These are phyloP conservation scores for Aspergillus sclerotioniger DNA, from an alignment of 495 filamentous ascomycete species.

Conservation along the genomic window DNA sequence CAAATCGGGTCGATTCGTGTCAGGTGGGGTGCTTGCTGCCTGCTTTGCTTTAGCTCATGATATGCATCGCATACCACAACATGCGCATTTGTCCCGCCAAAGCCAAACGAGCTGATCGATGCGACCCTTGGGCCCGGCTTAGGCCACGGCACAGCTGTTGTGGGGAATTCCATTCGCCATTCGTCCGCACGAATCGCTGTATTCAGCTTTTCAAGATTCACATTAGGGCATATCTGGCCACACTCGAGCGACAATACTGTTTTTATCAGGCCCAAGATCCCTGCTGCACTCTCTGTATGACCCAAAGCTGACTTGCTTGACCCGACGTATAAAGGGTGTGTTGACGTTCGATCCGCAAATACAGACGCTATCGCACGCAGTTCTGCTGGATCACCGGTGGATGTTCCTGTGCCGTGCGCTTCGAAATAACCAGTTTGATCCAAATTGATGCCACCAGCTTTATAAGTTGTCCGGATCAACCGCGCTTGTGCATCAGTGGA, in stretches of 20 bases:
- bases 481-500: conserved; percentile 21
- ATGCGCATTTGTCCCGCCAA: conserved; percentile 30
- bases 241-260: conserved; percentile 10
- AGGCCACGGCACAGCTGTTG: conserved; percentile 22
- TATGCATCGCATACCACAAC: conserved; percentile 30
- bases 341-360: background rate
- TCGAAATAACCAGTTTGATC: conserved; percentile 24
- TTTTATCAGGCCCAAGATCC: conserved; percentile 26
- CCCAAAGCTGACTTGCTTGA: conserved; percentile 11
- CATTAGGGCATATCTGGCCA: background rate
- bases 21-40: background rate
- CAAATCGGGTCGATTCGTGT: no score
- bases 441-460: conserved; percentile 23
- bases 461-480: conserved; percentile 25
- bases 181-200: background rate
- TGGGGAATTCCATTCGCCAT: conserved; percentile 5
- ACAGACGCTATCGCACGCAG: conserved; percentile 5
- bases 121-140: conserved; percentile 21
- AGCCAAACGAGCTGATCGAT: conserved; percentile 30
- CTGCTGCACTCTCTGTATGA: conserved; percentile 25
- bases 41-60: conserved; percentile 9
- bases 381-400: conserved; percentile 13
- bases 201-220: background rate
- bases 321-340: background rate
- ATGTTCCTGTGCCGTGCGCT: conserved; percentile 43